phyloP scores from a whole-genome alignment of 2,329 filamentous ascomycete species.

The Pseudomassariella vexata region DNA sequence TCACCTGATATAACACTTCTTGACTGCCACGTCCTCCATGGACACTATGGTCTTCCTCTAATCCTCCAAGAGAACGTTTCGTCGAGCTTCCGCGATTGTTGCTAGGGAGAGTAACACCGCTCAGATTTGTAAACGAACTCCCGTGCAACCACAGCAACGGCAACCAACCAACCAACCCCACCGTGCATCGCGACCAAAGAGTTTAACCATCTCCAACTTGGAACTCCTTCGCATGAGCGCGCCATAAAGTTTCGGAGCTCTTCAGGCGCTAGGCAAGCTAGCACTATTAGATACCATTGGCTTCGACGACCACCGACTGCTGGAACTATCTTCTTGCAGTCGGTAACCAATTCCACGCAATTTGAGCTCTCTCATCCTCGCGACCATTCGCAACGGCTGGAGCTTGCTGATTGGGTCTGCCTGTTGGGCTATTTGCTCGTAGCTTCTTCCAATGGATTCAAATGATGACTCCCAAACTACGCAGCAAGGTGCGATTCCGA shows the following conservation, averaged over 20 bases:
- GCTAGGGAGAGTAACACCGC: not conserved
- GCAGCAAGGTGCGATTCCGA: conserved; percentile 22
- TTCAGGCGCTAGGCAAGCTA: too few relatives aligned
- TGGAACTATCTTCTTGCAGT: conserved; percentile 2
- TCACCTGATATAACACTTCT: conserved; percentile 4
- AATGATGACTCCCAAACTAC: conserved; percentile 24
- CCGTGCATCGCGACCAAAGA: conserved; percentile 4
- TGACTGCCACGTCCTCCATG: not conserved
- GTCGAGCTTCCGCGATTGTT: too few relatives aligned
- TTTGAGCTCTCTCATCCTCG: not conserved
- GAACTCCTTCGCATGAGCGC: not conserved
- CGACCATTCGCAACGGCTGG: not conserved
- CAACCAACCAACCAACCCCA: too few relatives aligned
- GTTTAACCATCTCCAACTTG: too few relatives aligned
- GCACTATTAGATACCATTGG: too few relatives aligned
- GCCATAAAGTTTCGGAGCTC: too few relatives aligned
- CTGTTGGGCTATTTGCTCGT: not conserved
- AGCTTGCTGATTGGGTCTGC: not conserved
- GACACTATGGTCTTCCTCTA: not conserved
- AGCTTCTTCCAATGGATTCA: conserved; percentile 19
- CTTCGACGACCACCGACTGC: too few relatives aligned
- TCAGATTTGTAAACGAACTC: conserved; percentile 2
- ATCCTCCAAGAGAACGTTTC: not conserved
- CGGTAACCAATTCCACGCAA: conserved; percentile 4
- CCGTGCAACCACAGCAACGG: conserved; percentile 7